Base-by-base conservation (phyloP, 2,329 filamentous ascomycete species). In the Penicillium polonicum region DNA sequence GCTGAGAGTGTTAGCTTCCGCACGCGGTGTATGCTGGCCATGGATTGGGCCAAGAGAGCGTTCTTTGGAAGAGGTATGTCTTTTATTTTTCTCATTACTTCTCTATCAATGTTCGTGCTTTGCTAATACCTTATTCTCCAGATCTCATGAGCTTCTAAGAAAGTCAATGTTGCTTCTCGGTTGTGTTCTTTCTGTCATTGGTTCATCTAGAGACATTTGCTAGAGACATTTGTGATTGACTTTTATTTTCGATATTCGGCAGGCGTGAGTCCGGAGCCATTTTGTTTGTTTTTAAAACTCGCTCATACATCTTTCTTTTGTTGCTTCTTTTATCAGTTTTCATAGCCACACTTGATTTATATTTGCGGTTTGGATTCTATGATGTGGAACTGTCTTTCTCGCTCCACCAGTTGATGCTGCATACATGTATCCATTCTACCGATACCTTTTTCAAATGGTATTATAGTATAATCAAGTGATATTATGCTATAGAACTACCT, bases 21-120 rank as follows among this genome's bases (percentile, higher is more conserved):
- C 65, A 99, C 94, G 27, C 85, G 93, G 61, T 85, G 91, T 63
- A 77, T 99, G 70, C 81, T 99, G 76, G 92, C 92, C 19, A 97
- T 99, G 94, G 94, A 99, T 74, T 99, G 94, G 94, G 88, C 86
- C n/a, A 99, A 97, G 85, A 84, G 95, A 72, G 90, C 91, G 13
- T 76, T 99, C 23, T 99, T 99, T 79, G 94, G 94, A 65, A 84
- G 94, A 87, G 94, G 93, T 97, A 78, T 80, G 88, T 80, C 57
- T 45, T 39, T 33, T 25, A 6, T 19, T 9, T 9, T 27, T 12
- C 10, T 5, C 13, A 2, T 45, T 33, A 3, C 35, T 36, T 29
- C 5, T 5, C 19, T n/a, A 17, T 42, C 48, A 27, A 36, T 2
- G 17, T 27, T 21, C 12, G 13, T 21, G 21, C 10, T 43, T 44